Evolutionary conservation across 148 eudicot species (phyloP).

Genomic region (Vaccinium myrtillus): DNA sequence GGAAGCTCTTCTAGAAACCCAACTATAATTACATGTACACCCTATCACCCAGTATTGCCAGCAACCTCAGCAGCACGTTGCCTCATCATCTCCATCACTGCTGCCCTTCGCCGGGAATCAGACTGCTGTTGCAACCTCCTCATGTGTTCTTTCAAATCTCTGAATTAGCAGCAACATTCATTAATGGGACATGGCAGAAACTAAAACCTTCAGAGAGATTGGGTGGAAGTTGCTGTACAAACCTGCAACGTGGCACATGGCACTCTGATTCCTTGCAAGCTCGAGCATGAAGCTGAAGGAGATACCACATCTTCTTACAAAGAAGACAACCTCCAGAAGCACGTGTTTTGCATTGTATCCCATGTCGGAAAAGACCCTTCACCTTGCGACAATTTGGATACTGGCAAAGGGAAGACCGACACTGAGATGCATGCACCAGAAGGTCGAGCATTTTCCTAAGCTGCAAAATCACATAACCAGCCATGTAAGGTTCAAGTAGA

Average conservation of each 20-base stretch:
- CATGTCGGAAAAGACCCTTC: constrained; percentile 90
- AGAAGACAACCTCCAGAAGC: constrained; percentile 81
- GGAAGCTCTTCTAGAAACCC: constrained; percentile 2
- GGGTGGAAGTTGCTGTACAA: constrained; percentile 17
- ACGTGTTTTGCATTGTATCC: constrained; percentile 70
- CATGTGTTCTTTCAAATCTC: constrained; percentile 76
- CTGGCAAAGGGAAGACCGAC: constrained; percentile 66
- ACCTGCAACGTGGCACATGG: constrained; percentile 98
- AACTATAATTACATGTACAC: constrained; percentile 13
- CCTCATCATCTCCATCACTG: constrained; percentile 98
- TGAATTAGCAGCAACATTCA: constrained; percentile 23
- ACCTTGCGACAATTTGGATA: constrained; percentile 88
- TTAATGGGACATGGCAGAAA: background rate
- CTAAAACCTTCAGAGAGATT: background rate
- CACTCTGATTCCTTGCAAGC: constrained; percentile 92
- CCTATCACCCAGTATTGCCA: constrained; percentile 38
- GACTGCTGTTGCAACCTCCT: constrained; percentile 80
- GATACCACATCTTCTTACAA: constrained; percentile 98
- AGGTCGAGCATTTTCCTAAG: constrained; percentile 95
- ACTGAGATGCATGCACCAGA: constrained; percentile 87
- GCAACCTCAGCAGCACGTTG: constrained; percentile 93
- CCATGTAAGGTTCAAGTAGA: constrained; percentile 6
- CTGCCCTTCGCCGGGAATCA: constrained; percentile 88
- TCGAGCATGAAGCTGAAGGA: constrained; percentile 95
- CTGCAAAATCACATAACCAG: constrained; percentile 40